Conservation (phyloP, 306 rosid species). For the Begonia loranthoides region DNA sequence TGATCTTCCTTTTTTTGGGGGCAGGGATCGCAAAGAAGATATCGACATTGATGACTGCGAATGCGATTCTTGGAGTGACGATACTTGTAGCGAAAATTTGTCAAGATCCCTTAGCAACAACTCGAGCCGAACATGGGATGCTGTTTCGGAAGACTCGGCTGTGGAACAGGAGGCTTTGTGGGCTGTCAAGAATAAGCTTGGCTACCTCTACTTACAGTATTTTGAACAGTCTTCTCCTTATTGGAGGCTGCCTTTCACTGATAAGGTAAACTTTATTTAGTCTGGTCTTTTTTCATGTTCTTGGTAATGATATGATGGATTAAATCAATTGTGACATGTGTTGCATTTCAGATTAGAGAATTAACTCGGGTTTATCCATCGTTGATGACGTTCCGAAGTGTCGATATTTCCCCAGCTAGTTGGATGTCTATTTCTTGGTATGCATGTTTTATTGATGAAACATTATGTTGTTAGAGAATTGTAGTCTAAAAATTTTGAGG, state of each 20-base stretch:
- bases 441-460: conserved; percentile 12
- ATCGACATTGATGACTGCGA: conserved; percentile 35
- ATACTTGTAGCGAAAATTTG: conserved; percentile 49
- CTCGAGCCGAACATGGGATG: conserved; percentile 68
- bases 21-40: conserved; percentile 30
- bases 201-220: conserved; percentile 41
- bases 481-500: no score
- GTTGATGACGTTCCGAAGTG: conserved; percentile 46
- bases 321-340: no score
- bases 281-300: background rate
- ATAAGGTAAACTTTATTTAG: conserved; percentile 34
- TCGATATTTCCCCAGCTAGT: conserved; percentile 78
- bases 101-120: conserved; percentile 47
- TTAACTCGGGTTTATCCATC: conserved; percentile 40
- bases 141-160: conserved; percentile 48
- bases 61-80: conserved; percentile 71
- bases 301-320: no score
- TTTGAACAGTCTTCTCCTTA: conserved; percentile 52
- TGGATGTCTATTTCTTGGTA: conserved; percentile 96
- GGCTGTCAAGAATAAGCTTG: conserved; percentile 37
- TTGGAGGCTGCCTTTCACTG: conserved; percentile 42
- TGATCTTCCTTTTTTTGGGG: background rate
- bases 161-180: conserved; percentile 46
- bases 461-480: no score
- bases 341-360: conserved; percentile 36